Evolutionary conservation across 495 filamentous ascomycete species (phyloP).

Genomic region (Annulohypoxylon moriforme): DNA sequence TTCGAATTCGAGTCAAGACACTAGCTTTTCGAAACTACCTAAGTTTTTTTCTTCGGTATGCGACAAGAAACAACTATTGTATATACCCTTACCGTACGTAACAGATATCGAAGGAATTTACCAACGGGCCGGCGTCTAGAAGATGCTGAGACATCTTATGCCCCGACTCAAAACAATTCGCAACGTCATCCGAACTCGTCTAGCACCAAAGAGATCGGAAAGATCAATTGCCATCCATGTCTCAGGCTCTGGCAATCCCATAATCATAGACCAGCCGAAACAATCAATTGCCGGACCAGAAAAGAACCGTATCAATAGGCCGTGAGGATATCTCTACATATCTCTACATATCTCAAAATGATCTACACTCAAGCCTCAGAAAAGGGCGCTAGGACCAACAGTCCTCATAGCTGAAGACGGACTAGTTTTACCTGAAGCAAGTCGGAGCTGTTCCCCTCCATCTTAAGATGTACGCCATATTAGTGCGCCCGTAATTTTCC

Average conservation of each 20-base stretch:
- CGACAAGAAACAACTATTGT: neutral
- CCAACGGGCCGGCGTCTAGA: constrained; percentile 16
- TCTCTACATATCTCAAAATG: neutral
- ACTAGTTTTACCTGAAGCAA: constrained; percentile 12
- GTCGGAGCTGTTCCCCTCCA: constrained; percentile 15
- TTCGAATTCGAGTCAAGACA: neutral
- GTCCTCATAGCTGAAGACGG: neutral
- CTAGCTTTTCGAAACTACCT: neutral
- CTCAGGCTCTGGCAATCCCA: constrained; percentile 24
- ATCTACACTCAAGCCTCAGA: constrained; percentile 3
- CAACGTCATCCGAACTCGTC: constrained; percentile 33
- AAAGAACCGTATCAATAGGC: constrained; percentile 23
- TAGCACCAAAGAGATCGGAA: constrained; percentile 23
- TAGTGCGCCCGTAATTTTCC: constrained; percentile 14
- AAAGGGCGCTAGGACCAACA: constrained; percentile 1
- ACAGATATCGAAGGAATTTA: constrained; percentile 5
- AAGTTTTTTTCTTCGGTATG: neutral
- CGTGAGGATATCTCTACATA: neutral
- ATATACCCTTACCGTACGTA: neutral
- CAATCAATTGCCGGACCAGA: constrained; percentile 25
- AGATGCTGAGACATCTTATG: constrained; percentile 33
- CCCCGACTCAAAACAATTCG: constrained; percentile 23
- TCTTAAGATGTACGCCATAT: constrained; percentile 26
- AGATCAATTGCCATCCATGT: constrained; percentile 27
- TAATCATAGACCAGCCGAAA: constrained; percentile 24